Conservation (phyloP, 257 asterid genomes). For the Plantago elongata region DNA sequence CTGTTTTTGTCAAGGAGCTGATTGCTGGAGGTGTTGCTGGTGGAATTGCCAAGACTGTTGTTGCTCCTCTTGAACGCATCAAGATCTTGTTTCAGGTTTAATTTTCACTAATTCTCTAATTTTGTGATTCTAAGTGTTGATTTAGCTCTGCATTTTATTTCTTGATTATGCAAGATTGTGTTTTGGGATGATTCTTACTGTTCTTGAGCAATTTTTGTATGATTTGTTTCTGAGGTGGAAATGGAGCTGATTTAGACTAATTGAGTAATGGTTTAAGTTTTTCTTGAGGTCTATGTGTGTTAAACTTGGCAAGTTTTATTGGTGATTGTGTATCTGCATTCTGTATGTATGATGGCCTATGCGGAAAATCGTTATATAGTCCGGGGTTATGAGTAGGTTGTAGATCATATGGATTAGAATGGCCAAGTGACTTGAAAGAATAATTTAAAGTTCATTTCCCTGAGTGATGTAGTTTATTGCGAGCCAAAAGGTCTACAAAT, state of each 20-base stretch:
- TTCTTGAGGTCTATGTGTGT: neutral
- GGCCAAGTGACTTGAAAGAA: too few species aligned
- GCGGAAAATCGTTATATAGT: too few species aligned
- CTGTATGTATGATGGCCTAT: too few species aligned
- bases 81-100: conserved; percentile 90
- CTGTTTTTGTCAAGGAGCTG: conserved; percentile 71
- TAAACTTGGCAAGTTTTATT: neutral
- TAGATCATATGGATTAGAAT: too few species aligned
- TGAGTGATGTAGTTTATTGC: too few species aligned
- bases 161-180: neutral
- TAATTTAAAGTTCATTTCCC: too few species aligned
- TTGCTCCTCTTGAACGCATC: conserved; percentile 95
- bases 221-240: neutral
- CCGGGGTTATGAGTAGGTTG: too few species aligned
- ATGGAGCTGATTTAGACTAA: neutral
- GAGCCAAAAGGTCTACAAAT: too few species aligned
- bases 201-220: neutral
- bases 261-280: neutral
- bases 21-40: conserved; percentile 97
- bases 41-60: conserved; percentile 83
- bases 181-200: neutral
- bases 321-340: neutral
- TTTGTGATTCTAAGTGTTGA: too few species aligned
- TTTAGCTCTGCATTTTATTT: neutral
- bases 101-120: neutral